These are phyloP conservation scores for Rhizopogon vinicolor DNA, from an alignment of 768 basidiomycete species.

Conservation along the genomic window DNA sequence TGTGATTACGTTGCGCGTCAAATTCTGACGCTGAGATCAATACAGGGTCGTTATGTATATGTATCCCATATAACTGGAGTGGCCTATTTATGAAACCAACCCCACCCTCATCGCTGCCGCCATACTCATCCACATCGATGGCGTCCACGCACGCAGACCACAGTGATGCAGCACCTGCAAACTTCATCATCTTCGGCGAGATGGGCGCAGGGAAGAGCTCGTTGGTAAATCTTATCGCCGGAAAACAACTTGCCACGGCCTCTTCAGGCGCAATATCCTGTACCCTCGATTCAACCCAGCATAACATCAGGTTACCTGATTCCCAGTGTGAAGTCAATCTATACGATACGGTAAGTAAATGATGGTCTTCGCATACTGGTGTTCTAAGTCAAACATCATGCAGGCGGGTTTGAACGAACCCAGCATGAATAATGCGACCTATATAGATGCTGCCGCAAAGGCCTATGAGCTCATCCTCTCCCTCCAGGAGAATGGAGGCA, in stretches of 20 bases:
- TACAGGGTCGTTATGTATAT: too few relatives aligned
- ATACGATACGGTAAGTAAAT: not conserved
- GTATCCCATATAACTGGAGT: too few relatives aligned
- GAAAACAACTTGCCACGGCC: not conserved
- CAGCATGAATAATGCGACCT: conserved; percentile 17
- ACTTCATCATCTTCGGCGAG: conserved; percentile 7
- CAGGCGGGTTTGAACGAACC: conserved; percentile 24
- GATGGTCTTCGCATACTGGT: not conserved
- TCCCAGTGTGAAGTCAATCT: not conserved
- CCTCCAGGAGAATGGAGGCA: conserved; percentile 28
- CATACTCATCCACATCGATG: too few relatives aligned
- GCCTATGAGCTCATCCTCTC: conserved; percentile 28
- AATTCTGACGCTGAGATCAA: too few relatives aligned
- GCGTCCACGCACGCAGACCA: too few relatives aligned
- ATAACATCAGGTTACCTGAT: not conserved
- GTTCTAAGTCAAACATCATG: not conserved
- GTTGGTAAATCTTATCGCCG: conserved; percentile 8
- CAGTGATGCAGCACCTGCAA: not conserved
- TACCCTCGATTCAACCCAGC: conserved; percentile 1
- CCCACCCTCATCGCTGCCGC: too few relatives aligned
- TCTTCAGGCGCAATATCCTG: not conserved
- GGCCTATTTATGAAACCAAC: too few relatives aligned
- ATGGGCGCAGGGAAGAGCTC: conserved; percentile 8
- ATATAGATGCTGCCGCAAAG: conserved; percentile 21
- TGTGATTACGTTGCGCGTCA: too few relatives aligned